These are phyloP conservation scores for Daedaleopsis sinensis DNA, from an alignment of 768 basidiomycete genomes.

Conservation along the genomic window DNA sequence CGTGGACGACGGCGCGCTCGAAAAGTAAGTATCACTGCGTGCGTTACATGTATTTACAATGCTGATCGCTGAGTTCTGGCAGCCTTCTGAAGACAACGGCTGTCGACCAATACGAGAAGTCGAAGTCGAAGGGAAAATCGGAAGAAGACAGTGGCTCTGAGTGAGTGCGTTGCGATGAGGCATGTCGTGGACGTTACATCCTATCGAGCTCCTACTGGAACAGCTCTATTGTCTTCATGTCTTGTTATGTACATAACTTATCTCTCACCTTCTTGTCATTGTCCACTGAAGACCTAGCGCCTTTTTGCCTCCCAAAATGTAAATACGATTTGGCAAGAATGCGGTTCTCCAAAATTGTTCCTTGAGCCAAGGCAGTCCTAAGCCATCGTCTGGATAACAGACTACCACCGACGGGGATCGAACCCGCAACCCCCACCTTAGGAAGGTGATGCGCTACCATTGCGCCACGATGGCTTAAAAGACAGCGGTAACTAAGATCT, in stretches of 20 bases:
- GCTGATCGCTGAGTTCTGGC: background rate
- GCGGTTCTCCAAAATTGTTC: no score
- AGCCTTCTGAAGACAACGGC: slow-evolving; percentile 53
- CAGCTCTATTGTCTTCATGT: background rate
- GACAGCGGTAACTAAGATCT: background rate
- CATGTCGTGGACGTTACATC: background rate
- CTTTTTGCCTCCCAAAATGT: no score
- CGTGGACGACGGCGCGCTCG: slow-evolving; percentile 54
- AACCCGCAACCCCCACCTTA: slow-evolving; percentile 40
- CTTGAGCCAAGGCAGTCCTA: background rate
- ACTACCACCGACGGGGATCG: slow-evolving; percentile 37
- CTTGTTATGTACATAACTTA: background rate
- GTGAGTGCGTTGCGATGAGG: background rate
- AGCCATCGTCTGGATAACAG: background rate
- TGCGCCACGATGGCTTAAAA: slow-evolving; percentile 35
- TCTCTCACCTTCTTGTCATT: background rate
- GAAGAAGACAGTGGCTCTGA: slow-evolving; percentile 9
- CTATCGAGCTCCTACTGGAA: background rate
- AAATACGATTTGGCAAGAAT: no score
- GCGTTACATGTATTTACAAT: background rate
- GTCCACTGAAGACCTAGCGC: background rate
- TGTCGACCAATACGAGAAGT: slow-evolving; percentile 53
- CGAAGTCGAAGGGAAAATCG: slow-evolving; percentile 23
- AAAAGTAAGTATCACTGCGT: slow-evolving; percentile 50
- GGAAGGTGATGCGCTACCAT: slow-evolving; percentile 40